A percentile compares a stretch with the other conserved stretches of the same genome.
Conservation (phyloP, 257 asterid species). For the Solanum pinnatisectum region DNA sequence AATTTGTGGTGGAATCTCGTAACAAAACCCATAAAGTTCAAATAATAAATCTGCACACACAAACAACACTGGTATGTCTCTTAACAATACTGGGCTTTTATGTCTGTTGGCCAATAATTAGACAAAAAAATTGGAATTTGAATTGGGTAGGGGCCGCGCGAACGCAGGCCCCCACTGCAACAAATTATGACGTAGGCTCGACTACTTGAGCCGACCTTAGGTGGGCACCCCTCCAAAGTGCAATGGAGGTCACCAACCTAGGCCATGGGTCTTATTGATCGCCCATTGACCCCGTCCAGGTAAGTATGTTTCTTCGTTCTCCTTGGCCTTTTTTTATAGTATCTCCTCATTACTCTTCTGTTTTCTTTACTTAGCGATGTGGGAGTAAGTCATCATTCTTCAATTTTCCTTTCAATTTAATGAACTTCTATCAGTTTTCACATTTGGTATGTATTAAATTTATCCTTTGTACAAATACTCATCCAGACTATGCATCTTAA, state of each 20-base stretch:
- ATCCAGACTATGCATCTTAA: neutral
- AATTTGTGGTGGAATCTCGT: neutral
- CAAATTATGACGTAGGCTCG: slow-evolving; percentile 15
- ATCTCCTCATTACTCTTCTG: neutral
- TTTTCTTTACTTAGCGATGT: too few relatives aligned
- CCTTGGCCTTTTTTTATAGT: neutral
- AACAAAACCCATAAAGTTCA: neutral
- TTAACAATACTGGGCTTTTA: too few relatives aligned
- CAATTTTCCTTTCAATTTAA: too few relatives aligned
- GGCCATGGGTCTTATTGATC: slow-evolving; percentile 11
- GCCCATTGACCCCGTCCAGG: slow-evolving; percentile 26
- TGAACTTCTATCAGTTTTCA: neutral
- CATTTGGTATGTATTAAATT: neutral
- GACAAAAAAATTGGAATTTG: neutral
- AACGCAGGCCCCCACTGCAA: neutral
- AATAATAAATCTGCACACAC: too few relatives aligned
- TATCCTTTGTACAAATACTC: neutral
- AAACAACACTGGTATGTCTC: too few relatives aligned
- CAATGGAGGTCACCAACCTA: slow-evolving; percentile 17
- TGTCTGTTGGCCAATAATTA: too few relatives aligned
- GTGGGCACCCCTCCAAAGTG: slow-evolving; percentile 17
- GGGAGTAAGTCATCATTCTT: too few relatives aligned
- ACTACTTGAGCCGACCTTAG: slow-evolving; percentile 36
- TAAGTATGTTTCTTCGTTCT: neutral
- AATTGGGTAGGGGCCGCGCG: neutral